Percentiles rank a stretch among this genome's conserved stretches.
phyloP scores from a whole-genome alignment of 164 flowering plant species.

The Macadamia tetraphylla region DNA sequence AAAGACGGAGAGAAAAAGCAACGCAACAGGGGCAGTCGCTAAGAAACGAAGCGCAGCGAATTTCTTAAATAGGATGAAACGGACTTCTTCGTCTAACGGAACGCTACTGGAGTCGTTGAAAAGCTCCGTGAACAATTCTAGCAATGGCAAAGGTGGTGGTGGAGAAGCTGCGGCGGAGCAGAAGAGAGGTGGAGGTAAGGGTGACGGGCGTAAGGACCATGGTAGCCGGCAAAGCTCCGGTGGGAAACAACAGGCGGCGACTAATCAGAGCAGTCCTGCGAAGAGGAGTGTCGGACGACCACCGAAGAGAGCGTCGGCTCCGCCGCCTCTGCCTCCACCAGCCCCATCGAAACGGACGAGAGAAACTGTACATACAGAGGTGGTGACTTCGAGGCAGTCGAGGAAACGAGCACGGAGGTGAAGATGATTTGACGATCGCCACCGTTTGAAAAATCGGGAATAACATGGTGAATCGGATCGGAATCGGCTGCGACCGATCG shows the following conservation, averaged over 20 bases:
- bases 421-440: not conserved
- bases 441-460: too few relatives aligned
- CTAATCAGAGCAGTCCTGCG: slow-evolving; percentile 22
- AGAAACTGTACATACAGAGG: slow-evolving; percentile 25
- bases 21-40: slow-evolving; percentile 11
- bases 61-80: slow-evolving; percentile 74
- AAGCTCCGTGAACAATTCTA: slow-evolving; percentile 12
- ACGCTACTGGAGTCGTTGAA: slow-evolving; percentile 18
- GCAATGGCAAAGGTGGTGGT: slow-evolving; percentile 2
- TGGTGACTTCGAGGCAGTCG: slow-evolving; percentile 26
- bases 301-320: slow-evolving; percentile 39
- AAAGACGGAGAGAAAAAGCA: slow-evolving; percentile 16
- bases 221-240: slow-evolving; percentile 8
- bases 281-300: slow-evolving; percentile 65
- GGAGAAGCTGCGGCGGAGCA: slow-evolving; percentile 8
- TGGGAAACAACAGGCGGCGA: slow-evolving; percentile 21
- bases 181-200: slow-evolving; percentile 13
- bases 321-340: not conserved
- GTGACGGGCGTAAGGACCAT: slow-evolving; percentile 17
- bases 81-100: slow-evolving; percentile 33
- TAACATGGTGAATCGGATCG: too few relatives aligned
- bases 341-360: slow-evolving; percentile 28
- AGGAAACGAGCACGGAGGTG: slow-evolving; percentile 54
- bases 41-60: slow-evolving; percentile 68
- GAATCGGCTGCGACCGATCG: too few relatives aligned